Evolutionary conservation across 495 filamentous ascomycete species (phyloP), one percentile per base, ranked within the genome.

Genomic region (Lasiosphaeria ovina): DNA sequence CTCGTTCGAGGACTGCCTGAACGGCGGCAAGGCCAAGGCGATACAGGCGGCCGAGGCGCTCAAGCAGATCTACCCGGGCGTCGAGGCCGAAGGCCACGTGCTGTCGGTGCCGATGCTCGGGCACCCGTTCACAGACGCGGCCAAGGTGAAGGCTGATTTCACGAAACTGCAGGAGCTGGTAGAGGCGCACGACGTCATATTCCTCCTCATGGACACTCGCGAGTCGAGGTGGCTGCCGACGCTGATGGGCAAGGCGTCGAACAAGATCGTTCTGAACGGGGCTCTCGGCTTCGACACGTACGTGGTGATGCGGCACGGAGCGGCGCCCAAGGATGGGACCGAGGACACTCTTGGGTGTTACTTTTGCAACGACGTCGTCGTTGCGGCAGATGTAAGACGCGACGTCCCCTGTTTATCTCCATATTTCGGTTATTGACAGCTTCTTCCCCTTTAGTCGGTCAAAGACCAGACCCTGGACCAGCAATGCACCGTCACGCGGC

Each of bases 361-460:
- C 70, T 98, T 97, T 72, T 98, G 94, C 77, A 97, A 95, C 68
- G 94, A 98, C 71, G 93, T 98, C 48, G 94, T 98, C 35, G 90
- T 92, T 48, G 94, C 94, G 34, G 89, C 87, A 63, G 92, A 98
- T 76, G 92, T 96, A 80, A 85, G 89, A 81, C 60, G 44, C 12
- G n/a, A 47, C 32, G 45, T 35, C 33, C 38, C 33, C 32, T 33
- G n/a, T 34, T 35, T 16, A 51, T 34, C 31, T 53, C n/a, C 6
- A 31, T 45, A 12, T 24, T 9, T 34, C 24, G 32, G 35, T 54
- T 36, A 50, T 83, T 87, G 63, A 89, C 70, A 51, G 31, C n/a
- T 24, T 24, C 24, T 47, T 5, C 2, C 38, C 44, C 4, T n/a
- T 57, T 62, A 95, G 90, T 97, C 93, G 32, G 79, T 96, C 68